Conservation (phyloP, 768 basidiomycete species). For the Leccinum rimulosum region DNA sequence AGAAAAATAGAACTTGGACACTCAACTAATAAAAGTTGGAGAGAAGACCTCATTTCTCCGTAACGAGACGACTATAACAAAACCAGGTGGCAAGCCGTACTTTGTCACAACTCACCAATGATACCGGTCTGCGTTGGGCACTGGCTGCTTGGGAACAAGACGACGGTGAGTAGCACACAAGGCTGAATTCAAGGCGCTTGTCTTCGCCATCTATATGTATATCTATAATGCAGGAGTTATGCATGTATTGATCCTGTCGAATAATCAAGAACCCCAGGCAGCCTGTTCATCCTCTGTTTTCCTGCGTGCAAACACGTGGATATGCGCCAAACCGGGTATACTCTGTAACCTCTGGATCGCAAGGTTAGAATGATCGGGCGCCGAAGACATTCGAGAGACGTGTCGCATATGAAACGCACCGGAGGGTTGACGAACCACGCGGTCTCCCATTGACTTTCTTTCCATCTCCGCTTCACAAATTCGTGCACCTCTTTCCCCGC, state of each 20-base stretch:
- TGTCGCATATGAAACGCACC: constrained; percentile 40
- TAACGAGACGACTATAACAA: background rate
- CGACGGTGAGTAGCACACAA: background rate
- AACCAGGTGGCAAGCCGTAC: background rate
- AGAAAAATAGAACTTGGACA: background rate
- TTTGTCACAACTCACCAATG: background rate
- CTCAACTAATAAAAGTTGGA: background rate
- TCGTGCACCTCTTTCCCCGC: constrained; percentile 58
- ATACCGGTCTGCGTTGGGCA: background rate
- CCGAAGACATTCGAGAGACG: background rate
- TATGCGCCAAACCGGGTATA: constrained; percentile 75
- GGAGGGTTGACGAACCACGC: constrained; percentile 92
- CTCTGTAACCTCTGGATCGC: constrained; percentile 69
- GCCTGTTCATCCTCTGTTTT: constrained; percentile 35
- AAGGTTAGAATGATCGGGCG: background rate
- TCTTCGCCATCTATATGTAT: constrained; percentile 6
- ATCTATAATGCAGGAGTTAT: background rate
- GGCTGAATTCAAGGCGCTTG: background rate
- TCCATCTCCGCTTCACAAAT: constrained; percentile 68
- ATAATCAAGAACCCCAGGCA: constrained; percentile 14
- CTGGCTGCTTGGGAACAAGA: background rate
- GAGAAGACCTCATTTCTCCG: background rate
- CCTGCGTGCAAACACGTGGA: constrained; percentile 80
- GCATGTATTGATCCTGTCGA: background rate
- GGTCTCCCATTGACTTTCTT: constrained; percentile 77